Conservation (phyloP, 176 grass and related monocot genomes). For the Sorghum bicolor region Sorghum_bicolor_NCBIv3 NC_012876.2:3245501-3246000, state of each 20-base stretch:
- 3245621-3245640: neutral
- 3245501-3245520: neutral
- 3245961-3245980: neutral
- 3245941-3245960: neutral
- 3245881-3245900: neutral
- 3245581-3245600: neutral
- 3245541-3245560: neutral
- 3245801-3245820: neutral
- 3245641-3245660: neutral
- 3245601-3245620: neutral
- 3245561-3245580: neutral
- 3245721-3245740: neutral
- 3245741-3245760: neutral
- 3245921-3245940: neutral
- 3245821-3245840: neutral
- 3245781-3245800: conserved; percentile 7
- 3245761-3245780: neutral
- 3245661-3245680: neutral
- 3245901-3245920: neutral
- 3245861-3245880: neutral
- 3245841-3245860: neutral
- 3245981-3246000: neutral
- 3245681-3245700: neutral
- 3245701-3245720: neutral
- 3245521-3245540: neutral